Base-by-base conservation (phyloP, 495 filamentous ascomycete species). In the Xylaria flabelliformis region DNA sequence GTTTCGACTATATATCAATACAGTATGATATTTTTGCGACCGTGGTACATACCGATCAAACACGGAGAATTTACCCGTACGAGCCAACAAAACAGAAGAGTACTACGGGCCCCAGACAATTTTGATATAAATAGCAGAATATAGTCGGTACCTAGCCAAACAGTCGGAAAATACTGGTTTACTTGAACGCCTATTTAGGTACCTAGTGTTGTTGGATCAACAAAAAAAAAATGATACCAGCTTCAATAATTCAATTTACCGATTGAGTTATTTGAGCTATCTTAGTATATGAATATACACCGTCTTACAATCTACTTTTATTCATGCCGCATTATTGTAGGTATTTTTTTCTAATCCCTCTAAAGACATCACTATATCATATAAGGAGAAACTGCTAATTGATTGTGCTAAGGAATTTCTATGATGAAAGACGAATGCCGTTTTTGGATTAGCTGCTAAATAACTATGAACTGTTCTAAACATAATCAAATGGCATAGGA, bases 1-100 rank as follows among this genome's bases (percentile, higher is more conserved):
- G 62, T 65, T 64, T 65, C 62, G 61, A 55, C 51, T 70, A 70
- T 71, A 71, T 67, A 67, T 51, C 48, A 70, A 63, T n/a, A 41
- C 34, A 34, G 53, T 50, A 24, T 21, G 39, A 36, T 46, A 5
- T 39, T 32, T 50, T 9, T 39, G 12, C 48, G 17, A 24, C n/a
- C 12, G 44, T 67, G 48, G 46, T 15, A 41, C 13, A 24, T n/a
- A n/a, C 13, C 32, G 15, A 36, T 62, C 36, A 42, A 42, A 42
- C 36, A 3, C 32, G n/a, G 12, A 32, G 8, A 63, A 6, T 1
- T 17, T 44, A 17, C 39, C 12, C 39, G 2, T 10, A 5, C 21
- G 32, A 39, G 13, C 15, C 39, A 0, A 59, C 29, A 4, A 39
- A 62, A 12, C 5, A 0, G 0, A 29, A 15, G n/a, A 13, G 36